Conservation (phyloP, 306 rosid genomes). For the Citrullus mucosospermus region DNA sequence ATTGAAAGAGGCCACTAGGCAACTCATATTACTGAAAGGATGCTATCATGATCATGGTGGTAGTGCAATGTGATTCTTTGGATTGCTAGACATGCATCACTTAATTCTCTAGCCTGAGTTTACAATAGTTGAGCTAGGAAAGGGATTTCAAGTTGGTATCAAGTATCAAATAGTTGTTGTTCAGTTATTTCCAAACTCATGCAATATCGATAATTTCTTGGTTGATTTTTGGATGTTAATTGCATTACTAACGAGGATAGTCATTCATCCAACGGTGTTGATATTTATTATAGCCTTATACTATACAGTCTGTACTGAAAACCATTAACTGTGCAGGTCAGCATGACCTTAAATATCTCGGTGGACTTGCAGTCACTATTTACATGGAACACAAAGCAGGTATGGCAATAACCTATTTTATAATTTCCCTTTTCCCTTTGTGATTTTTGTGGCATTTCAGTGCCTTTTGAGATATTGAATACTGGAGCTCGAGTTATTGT, state of each 20-base stretch:
- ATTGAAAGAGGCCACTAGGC: not conserved
- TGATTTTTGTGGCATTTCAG: not conserved
- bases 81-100: not conserved
- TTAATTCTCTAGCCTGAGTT: not conserved
- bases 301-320: not conserved
- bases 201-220: not conserved
- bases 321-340: conserved; percentile 36
- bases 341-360: conserved; percentile 54
- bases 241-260: not conserved
- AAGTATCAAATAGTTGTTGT: not conserved
- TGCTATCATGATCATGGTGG: not conserved
- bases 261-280: not conserved
- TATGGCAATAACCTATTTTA: conserved; percentile 10
- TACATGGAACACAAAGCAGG: conserved; percentile 82
- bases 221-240: not conserved
- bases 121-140: not conserved
- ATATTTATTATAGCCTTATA: not conserved
- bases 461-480: not conserved
- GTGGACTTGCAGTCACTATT: conserved; percentile 67
- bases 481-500: not conserved
- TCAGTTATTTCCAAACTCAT: not conserved
- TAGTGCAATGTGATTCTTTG: not conserved
- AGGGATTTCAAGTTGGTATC: not conserved
- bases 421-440: not conserved
- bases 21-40: not conserved